Evolutionary conservation across 2,329 filamentous ascomycete species (phyloP).

Genomic region (Ceratocystiopsis minuta): DNA sequence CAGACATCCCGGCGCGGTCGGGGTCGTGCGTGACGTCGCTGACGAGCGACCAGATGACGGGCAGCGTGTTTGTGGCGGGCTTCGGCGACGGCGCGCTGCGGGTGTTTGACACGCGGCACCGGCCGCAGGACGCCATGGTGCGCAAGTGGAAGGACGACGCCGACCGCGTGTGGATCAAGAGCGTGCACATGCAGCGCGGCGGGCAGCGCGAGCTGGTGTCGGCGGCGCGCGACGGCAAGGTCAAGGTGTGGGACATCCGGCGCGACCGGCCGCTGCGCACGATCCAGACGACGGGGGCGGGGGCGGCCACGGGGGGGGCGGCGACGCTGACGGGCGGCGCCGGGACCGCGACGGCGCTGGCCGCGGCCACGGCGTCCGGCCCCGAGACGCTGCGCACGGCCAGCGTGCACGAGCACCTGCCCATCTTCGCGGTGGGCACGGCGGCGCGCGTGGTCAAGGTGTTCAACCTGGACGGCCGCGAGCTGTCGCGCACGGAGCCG

Average conservation of each 20-base stretch:
- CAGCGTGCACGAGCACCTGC: slow-evolving; percentile 88
- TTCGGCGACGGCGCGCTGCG: slow-evolving; percentile 91
- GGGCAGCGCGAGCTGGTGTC: slow-evolving; percentile 82
- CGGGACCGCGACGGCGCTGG: too few species aligned
- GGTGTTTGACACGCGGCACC: slow-evolving; percentile 77
- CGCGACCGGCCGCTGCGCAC: slow-evolving; percentile 61
- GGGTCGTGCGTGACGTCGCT: slow-evolving; percentile 90
- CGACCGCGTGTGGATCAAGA: slow-evolving; percentile 79
- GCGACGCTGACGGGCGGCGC: too few species aligned
- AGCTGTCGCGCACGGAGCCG: slow-evolving; percentile 71
- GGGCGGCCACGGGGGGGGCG: too few species aligned
- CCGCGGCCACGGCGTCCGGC: too few species aligned
- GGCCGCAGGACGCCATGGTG: slow-evolving; percentile 79
- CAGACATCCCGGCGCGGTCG: slow-evolving; percentile 86
- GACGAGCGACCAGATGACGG: slow-evolving; percentile 94
- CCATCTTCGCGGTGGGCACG: slow-evolving; percentile 88
- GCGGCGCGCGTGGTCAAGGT: slow-evolving; percentile 78
- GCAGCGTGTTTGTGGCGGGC: slow-evolving; percentile 86
- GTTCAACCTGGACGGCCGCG: slow-evolving; percentile 70
- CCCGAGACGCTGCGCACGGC: slow-evolving; percentile 60
- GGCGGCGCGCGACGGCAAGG: slow-evolving; percentile 79
- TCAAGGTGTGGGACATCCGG: slow-evolving; percentile 90
- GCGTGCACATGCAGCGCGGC: slow-evolving; percentile 90
- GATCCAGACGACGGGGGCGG: slow-evolving; percentile 47
- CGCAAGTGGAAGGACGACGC: slow-evolving; percentile 88